Percentiles rank a stretch among this genome's conserved stretches.
These are phyloP conservation scores for Aspergillus luchuensis DNA, from an alignment of 2,329 filamentous ascomycete genomes.

Conservation along the genomic window DNA sequence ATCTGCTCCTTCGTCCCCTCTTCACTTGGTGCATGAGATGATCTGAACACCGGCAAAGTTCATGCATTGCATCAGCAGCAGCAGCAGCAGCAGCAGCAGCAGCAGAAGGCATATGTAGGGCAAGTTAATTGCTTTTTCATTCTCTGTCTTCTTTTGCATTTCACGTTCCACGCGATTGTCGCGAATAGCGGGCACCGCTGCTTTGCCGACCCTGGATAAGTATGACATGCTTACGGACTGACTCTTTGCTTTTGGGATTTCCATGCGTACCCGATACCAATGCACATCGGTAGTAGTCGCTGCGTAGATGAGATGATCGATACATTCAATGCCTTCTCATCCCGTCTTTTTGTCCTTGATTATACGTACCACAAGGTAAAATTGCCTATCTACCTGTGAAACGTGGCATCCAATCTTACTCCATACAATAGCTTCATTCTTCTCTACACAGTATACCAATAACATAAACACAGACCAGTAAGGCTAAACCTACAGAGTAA, in stretches of 20 bases:
- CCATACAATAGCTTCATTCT: background rate
- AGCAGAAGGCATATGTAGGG: background rate
- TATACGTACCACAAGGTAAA: background rate
- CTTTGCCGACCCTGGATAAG: background rate
- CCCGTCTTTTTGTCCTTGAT: background rate
- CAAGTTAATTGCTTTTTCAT: constrained; percentile 2
- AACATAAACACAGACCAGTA: too few species aligned
- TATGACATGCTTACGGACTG: background rate
- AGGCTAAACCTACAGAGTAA: too few species aligned
- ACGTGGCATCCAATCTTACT: background rate
- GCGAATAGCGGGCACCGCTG: constrained; percentile 4
- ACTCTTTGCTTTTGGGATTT: background rate
- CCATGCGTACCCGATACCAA: background rate
- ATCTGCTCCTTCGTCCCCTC: background rate
- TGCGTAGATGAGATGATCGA: background rate
- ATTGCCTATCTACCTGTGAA: background rate
- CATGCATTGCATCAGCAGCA: constrained; percentile 10
- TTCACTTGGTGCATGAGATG: constrained; percentile 5
- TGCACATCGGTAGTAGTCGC: background rate
- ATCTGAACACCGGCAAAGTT: constrained; percentile 9
- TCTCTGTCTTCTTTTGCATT: background rate
- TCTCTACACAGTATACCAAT: too few species aligned
- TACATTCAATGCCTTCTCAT: background rate
- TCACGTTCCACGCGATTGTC: constrained; percentile 12
- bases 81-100: background rate